Conservation (phyloP, 2,329 filamentous ascomycete genomes). For the Xylariaceae sp. region DNA sequence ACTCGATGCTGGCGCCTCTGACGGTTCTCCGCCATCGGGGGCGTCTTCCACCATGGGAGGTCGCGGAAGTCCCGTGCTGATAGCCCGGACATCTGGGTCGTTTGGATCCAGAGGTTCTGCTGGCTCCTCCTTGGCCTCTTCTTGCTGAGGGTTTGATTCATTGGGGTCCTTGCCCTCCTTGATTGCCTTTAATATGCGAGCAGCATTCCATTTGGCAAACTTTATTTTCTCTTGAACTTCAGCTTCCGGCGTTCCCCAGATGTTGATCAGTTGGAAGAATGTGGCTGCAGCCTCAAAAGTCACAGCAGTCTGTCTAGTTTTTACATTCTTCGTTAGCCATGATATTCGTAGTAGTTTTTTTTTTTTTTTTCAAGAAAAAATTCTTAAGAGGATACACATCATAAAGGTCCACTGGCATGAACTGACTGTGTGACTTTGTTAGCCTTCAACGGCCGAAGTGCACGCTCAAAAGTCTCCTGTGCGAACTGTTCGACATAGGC, state of each 20-base stretch:
- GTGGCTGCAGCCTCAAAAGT: slow-evolving; percentile 91
- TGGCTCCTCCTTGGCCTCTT: slow-evolving; percentile 48
- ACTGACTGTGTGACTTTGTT: slow-evolving; percentile 77
- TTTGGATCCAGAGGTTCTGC: slow-evolving; percentile 55
- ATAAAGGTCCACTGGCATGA: neutral
- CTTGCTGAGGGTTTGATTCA: slow-evolving; percentile 73
- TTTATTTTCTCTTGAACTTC: slow-evolving; percentile 86
- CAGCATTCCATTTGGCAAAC: slow-evolving; percentile 93
- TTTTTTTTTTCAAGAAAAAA: no score
- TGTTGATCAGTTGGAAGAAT: slow-evolving; percentile 82
- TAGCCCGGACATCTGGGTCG: slow-evolving; percentile 62
- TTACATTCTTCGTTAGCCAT: slow-evolving; percentile 6
- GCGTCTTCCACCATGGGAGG: slow-evolving; percentile 53
- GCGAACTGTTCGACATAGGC: slow-evolving; percentile 95
- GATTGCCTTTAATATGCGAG: slow-evolving; percentile 85
- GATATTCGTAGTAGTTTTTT: neutral
- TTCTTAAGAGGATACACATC: no score
- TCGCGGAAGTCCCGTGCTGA: slow-evolving; percentile 39
- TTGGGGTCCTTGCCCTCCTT: slow-evolving; percentile 92
- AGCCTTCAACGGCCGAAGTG: slow-evolving; percentile 75
- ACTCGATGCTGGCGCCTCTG: slow-evolving; percentile 15
- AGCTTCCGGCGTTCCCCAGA: slow-evolving; percentile 74
- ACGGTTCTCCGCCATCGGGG: slow-evolving; percentile 42
- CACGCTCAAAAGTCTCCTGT: slow-evolving; percentile 80
- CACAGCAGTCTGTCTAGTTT: slow-evolving; percentile 76